Percentiles rank a stretch among this genome's conserved stretches.
Evolutionary conservation across 768 basidiomycete genomes (phyloP).

Genomic region (Phlebiopsis gigantea): DNA sequence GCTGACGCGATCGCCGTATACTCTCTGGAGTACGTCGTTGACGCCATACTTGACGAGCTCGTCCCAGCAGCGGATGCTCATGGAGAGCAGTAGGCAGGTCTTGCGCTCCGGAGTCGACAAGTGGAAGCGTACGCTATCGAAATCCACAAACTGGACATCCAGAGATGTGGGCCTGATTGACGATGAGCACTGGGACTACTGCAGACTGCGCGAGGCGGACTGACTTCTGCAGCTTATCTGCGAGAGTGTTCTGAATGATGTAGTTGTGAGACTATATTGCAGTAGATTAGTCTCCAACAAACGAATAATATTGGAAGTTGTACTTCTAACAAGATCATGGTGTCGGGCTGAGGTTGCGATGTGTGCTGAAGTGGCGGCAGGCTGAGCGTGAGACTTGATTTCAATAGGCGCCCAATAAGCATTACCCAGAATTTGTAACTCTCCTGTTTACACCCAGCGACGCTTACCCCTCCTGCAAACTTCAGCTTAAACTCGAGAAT

Average conservation of each 20-base stretch:
- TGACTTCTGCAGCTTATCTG: constrained; percentile 84
- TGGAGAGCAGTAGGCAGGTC: constrained; percentile 76
- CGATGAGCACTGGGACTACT: constrained; percentile 7
- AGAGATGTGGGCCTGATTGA: constrained; percentile 74
- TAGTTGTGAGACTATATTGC: constrained; percentile 76
- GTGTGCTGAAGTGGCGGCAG: background rate
- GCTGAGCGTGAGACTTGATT: constrained; percentile 10
- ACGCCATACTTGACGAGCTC: constrained; percentile 89
- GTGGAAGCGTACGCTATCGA: constrained; percentile 94
- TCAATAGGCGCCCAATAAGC: constrained; percentile 11
- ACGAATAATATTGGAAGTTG: constrained; percentile 7
- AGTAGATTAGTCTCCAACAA: background rate
- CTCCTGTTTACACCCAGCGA: constrained; percentile 13
- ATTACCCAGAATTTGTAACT: constrained; percentile 16
- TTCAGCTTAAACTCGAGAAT: background rate
- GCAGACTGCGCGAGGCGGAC: constrained; percentile 20
- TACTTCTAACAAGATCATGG: constrained; percentile 87
- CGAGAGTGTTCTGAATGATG: constrained; percentile 86
- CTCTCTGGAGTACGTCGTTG: constrained; percentile 66
- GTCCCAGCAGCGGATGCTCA: constrained; percentile 97
- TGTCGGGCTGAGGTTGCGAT: constrained; percentile 3
- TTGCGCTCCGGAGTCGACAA: constrained; percentile 85
- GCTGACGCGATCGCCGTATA: constrained; percentile 73
- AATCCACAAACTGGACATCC: constrained; percentile 97
- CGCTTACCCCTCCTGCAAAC: constrained; percentile 2